Evolutionary conservation across 2,329 filamentous ascomycete genomes (phyloP).

Genomic region (Aspergillus neotritici): DNA sequence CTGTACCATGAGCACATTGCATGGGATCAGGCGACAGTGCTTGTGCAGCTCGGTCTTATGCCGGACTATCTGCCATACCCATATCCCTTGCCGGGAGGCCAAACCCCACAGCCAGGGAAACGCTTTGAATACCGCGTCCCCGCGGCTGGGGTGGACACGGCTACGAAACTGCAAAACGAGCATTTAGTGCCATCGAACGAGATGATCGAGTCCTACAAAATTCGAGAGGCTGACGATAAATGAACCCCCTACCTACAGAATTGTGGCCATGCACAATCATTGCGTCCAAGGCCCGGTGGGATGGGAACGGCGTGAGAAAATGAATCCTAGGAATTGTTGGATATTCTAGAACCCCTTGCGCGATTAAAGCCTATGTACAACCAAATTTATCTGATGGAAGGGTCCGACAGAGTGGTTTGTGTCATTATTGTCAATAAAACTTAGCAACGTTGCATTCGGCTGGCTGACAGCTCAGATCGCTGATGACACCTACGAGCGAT

Average conservation of each 20-base stretch:
- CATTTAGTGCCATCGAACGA: slow-evolving; percentile 48
- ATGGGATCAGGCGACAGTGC: slow-evolving; percentile 62
- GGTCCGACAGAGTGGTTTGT: too few species aligned
- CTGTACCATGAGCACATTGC: slow-evolving; percentile 66
- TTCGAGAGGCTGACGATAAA: slow-evolving; percentile 23
- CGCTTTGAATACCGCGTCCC: slow-evolving; percentile 57
- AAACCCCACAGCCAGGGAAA: slow-evolving; percentile 34
- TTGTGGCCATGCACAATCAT: too few species aligned
- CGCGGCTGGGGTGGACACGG: slow-evolving; percentile 52
- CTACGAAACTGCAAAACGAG: slow-evolving; percentile 48
- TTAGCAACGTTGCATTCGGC: too few species aligned
- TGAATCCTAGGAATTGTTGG: too few species aligned
- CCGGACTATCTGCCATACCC: slow-evolving; percentile 62
- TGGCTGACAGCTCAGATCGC: too few species aligned
- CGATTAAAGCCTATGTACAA: too few species aligned
- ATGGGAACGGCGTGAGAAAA: too few species aligned
- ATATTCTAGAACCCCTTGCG: too few species aligned
- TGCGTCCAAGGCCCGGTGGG: too few species aligned
- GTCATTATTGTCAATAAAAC: too few species aligned
- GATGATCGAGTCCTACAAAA: slow-evolving; percentile 45
- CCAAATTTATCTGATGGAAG: too few species aligned
- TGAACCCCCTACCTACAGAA: background rate
- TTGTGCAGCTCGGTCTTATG: slow-evolving; percentile 58
- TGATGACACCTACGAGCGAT: too few species aligned
- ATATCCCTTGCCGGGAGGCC: slow-evolving; percentile 44